phyloP scores from a whole-genome alignment of 371 early-diverging fungal genomes.

The Lichtheimia ramosa region DNA sequence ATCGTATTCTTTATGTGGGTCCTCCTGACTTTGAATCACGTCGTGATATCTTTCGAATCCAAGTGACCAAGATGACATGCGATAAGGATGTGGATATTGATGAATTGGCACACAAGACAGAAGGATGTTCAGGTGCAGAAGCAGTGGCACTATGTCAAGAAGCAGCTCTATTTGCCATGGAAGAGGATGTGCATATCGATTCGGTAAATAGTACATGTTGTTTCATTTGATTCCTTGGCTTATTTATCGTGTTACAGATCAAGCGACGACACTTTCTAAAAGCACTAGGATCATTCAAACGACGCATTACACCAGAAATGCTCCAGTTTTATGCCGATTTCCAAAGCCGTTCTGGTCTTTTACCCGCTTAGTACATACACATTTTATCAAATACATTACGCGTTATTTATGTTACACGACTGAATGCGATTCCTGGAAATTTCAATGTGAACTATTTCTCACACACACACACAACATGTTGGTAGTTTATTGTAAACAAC shows the following conservation, averaged over 20 bases:
- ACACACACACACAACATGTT: background rate
- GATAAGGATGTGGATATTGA: conserved; percentile 61
- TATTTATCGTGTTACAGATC: conserved; percentile 39
- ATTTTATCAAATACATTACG: background rate
- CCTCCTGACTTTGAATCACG: conserved; percentile 85
- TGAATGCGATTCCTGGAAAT: background rate
- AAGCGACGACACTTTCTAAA: conserved; percentile 68
- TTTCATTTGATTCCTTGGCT: background rate
- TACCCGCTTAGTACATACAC: conserved; percentile 28
- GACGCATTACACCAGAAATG: conserved; percentile 92
- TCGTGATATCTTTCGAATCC: conserved; percentile 81
- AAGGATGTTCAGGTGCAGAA: conserved; percentile 96
- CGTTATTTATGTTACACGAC: conserved; percentile 1
- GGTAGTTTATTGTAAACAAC: no score
- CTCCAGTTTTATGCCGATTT: conserved; percentile 84
- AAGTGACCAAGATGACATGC: conserved; percentile 67
- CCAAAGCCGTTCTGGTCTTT: conserved; percentile 53
- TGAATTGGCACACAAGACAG: conserved; percentile 67
- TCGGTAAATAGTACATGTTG: conserved; percentile 31
- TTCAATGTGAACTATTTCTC: background rate
- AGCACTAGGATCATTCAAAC: conserved; percentile 60
- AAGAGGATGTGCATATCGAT: conserved; percentile 71
- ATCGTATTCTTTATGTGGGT: conserved; percentile 91
- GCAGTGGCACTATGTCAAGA: conserved; percentile 93
- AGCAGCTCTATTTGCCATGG: conserved; percentile 91